Evolutionary conservation across 805 yeast species (phyloP).

Genomic region (Saccharomycopsis selenospora): DNA sequence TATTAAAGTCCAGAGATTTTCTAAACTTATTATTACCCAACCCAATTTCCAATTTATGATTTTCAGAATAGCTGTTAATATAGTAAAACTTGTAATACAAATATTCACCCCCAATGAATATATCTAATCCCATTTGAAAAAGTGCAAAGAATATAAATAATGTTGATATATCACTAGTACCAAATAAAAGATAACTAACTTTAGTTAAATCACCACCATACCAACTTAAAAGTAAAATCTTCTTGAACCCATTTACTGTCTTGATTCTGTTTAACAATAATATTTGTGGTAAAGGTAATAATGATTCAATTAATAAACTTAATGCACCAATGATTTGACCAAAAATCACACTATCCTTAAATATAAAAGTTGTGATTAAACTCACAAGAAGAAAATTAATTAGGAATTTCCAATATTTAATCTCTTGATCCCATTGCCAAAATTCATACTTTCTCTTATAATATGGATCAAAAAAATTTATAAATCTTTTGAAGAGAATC

Average conservation of each 20-base stretch:
- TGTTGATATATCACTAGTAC: slow-evolving; percentile 60
- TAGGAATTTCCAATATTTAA: slow-evolving; percentile 57
- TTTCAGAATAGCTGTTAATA: slow-evolving; percentile 1
- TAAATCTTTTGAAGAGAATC: slow-evolving; percentile 31
- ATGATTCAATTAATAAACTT: slow-evolving; percentile 66
- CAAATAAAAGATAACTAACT: slow-evolving; percentile 64
- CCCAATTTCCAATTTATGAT: not conserved
- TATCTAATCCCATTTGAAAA: slow-evolving; percentile 70
- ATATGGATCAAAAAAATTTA: slow-evolving; percentile 64
- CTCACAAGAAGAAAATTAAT: slow-evolving; percentile 37
- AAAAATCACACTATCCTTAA: slow-evolving; percentile 33
- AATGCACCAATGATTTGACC: slow-evolving; percentile 49
- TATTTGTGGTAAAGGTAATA: slow-evolving; percentile 72
- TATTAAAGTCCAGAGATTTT: slow-evolving; percentile 1
- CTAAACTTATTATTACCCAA: not conserved
- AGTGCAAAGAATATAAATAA: slow-evolving; percentile 64
- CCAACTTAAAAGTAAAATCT: slow-evolving; percentile 75
- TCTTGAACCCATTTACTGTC: slow-evolving; percentile 72
- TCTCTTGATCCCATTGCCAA: slow-evolving; percentile 79
- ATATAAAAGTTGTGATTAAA: slow-evolving; percentile 34
- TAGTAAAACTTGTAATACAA: slow-evolving; percentile 48
- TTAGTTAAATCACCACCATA: slow-evolving; percentile 81
- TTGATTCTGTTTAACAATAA: slow-evolving; percentile 57
- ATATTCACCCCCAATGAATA: slow-evolving; percentile 66
- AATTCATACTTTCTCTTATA: slow-evolving; percentile 57